Base-by-base conservation (phyloP, 2,329 filamentous ascomycete genomes). In the Sclerotiophoma versabilis region DNA sequence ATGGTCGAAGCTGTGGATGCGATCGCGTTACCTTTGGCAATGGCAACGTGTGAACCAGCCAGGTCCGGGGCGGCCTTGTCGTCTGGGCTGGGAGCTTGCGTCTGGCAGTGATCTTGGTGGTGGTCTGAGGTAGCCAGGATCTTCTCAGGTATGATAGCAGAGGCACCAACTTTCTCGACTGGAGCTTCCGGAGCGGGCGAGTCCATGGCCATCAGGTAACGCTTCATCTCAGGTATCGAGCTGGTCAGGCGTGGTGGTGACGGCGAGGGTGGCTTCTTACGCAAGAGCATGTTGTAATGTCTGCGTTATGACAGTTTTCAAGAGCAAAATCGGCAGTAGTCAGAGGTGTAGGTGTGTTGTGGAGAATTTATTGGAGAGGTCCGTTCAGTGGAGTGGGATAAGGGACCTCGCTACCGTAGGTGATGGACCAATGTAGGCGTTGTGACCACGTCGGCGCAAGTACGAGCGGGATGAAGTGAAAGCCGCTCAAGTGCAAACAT, bases 341-440 rank as follows among this genome's bases (percentile, higher is more conserved):
- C n/a, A 27, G 39, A 14, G 4, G 27, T 20, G 19, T n/a, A 22
- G 14, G 25, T 11, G 19, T 11, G 6, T 23, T 30, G 34, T 9
- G 15, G 25, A 19, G 26, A 12, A 14, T 8, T 20, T 34, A 10
- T 34, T 30, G 11, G 12, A 27, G 30, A 15, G 14, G 7, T 19
- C 25, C 14, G 10, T 14, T 23, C 22, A 32, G 33, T 45, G 23
- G 17, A 45, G 33, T 36, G 42, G 29, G 33, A n/a, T 9, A 15
- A 49, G 27, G 51, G 39, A 33, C 20, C 33, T 49, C 51, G 45
- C 12, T 46, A 54, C 51, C 41, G 10, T 39, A 22, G 20, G 23
- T 2, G 23, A 23, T 30, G 46, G 12, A 44, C 51, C 45, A 45
- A 7, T 54, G 4, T 11, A 23, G 17, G 25, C 44, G 22, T 15